These are phyloP conservation scores for Tolypocladium tropicale DNA, from an alignment of 2,329 filamentous ascomycete genomes.

Conservation along the genomic window DNA sequence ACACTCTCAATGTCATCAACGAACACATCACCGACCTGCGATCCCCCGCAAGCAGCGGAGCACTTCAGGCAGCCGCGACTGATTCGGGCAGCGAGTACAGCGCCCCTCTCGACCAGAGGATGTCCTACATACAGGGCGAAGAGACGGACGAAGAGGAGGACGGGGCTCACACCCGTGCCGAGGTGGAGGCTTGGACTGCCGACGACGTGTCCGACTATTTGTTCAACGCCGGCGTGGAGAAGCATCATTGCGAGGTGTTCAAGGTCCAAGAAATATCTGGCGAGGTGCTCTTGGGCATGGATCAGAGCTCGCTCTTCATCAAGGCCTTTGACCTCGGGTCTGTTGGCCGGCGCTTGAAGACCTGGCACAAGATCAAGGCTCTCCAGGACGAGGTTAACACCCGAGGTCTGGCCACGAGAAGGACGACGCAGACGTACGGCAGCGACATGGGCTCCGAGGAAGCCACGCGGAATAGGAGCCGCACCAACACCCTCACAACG, in stretches of 20 bases:
- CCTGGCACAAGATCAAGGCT: constrained; percentile 91
- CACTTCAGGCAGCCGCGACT: constrained; percentile 43
- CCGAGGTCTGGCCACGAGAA: constrained; percentile 27
- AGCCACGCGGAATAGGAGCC: constrained; percentile 37
- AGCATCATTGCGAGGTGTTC: constrained; percentile 87
- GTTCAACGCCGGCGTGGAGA: constrained; percentile 75
- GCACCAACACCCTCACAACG: constrained; percentile 47
- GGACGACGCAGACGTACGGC: constrained; percentile 46
- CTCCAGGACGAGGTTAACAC: constrained; percentile 78
- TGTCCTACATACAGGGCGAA: constrained; percentile 88
- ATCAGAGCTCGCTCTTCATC: constrained; percentile 88
- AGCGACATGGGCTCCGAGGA: constrained; percentile 51
- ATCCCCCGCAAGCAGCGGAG: constrained; percentile 41
- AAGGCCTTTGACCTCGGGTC: constrained; percentile 91
- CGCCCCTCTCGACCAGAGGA: constrained; percentile 60
- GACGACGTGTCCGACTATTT: constrained; percentile 82
- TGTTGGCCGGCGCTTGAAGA: constrained; percentile 80
- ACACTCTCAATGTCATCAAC: constrained; percentile 91
- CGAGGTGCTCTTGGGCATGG: constrained; percentile 87
- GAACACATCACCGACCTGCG: constrained; percentile 89
- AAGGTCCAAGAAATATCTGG: constrained; percentile 92
- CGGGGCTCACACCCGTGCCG: constrained; percentile 51
- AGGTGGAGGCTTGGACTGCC: constrained; percentile 73
- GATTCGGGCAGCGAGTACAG: constrained; percentile 91
- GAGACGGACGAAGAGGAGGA: constrained; percentile 95